phyloP scores from a whole-genome alignment of 352 stramenopile species.

The Albugo laibachii region DNA sequence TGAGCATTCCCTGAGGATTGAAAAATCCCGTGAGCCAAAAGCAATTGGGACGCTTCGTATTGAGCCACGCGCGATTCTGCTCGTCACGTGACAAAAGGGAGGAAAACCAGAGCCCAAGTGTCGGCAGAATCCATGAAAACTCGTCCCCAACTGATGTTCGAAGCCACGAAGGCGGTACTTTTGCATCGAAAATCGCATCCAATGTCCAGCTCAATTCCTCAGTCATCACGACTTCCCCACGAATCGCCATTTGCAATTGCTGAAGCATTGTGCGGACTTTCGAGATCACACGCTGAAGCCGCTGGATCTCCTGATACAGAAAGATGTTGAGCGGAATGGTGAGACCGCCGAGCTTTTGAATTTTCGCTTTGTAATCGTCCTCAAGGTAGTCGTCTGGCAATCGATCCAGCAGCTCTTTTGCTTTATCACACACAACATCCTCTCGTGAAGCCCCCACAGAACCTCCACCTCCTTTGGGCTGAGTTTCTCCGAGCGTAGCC shows the following conservation, averaged over 20 bases:
- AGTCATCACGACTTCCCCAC: constrained; percentile 96
- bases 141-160: constrained; percentile 93
- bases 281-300: constrained; percentile 88
- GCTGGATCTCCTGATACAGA: constrained; percentile 96
- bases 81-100: constrained; percentile 90
- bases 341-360: constrained; percentile 90
- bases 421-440: constrained; percentile 93
- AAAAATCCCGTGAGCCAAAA: constrained; percentile 98
- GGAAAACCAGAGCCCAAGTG: constrained; percentile 94
- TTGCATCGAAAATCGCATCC: constrained; percentile 92
- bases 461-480: constrained; percentile 87
- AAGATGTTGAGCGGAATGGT: constrained; percentile 96
- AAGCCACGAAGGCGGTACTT: constrained; percentile 88
- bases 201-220: constrained; percentile 90
- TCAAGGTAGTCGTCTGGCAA: constrained; percentile 94
- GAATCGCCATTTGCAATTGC: constrained; percentile 93
- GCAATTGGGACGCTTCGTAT: constrained; percentile 83
- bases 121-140: constrained; percentile 94
- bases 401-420: constrained; percentile 83
- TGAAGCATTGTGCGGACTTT: constrained; percentile 92
- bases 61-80: constrained; percentile 92
- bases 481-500: constrained; percentile 87
- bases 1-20: constrained; percentile 96
- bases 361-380: constrained; percentile 95
- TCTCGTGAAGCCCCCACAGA: constrained; percentile 82